These are phyloP conservation scores for Coniochaeta sp. DNA, from an alignment of 2,329 filamentous ascomycete genomes.

Conservation along the genomic window DNA sequence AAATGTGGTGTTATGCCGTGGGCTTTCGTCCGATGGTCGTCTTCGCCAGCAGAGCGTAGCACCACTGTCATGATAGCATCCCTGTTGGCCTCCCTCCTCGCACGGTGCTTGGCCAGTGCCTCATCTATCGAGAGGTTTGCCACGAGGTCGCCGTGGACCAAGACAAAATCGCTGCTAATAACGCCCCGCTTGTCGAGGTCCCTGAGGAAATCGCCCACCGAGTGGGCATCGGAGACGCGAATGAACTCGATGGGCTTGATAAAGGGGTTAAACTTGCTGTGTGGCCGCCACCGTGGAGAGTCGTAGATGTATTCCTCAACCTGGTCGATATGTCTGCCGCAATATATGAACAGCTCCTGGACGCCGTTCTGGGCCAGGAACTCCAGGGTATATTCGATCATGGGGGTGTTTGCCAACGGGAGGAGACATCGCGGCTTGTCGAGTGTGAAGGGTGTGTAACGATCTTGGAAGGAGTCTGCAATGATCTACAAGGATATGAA, in stretches of 20 bases:
- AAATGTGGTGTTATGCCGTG: constrained; percentile 75
- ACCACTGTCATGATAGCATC: constrained; percentile 98
- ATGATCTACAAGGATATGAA: constrained; percentile 55
- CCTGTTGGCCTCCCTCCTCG: constrained; percentile 74
- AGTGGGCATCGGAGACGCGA: constrained; percentile 73
- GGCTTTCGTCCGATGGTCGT: constrained; percentile 68
- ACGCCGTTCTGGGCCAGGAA: constrained; percentile 93
- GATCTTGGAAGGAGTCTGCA: constrained; percentile 88
- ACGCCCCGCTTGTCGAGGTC: constrained; percentile 82
- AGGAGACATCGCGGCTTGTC: constrained; percentile 89
- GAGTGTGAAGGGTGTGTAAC: constrained; percentile 83
- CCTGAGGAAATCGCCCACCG: constrained; percentile 88
- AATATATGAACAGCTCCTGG: constrained; percentile 91
- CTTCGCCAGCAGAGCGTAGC: constrained; percentile 65
- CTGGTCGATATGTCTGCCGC: constrained; percentile 76
- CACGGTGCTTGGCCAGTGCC: constrained; percentile 71
- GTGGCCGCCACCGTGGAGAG: constrained; percentile 63
- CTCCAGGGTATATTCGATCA: constrained; percentile 97
- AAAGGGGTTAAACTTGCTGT: constrained; percentile 57
- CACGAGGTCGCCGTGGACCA: constrained; percentile 88
- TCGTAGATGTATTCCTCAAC: constrained; percentile 79
- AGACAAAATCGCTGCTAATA: constrained; percentile 83
- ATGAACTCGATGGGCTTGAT: constrained; percentile 75
- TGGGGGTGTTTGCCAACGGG: constrained; percentile 83
- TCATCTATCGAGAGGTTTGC: constrained; percentile 81